phyloP scores from a whole-genome alignment of 2,329 filamentous ascomycete genomes.

The Scedosporium dehoogii region DNA sequence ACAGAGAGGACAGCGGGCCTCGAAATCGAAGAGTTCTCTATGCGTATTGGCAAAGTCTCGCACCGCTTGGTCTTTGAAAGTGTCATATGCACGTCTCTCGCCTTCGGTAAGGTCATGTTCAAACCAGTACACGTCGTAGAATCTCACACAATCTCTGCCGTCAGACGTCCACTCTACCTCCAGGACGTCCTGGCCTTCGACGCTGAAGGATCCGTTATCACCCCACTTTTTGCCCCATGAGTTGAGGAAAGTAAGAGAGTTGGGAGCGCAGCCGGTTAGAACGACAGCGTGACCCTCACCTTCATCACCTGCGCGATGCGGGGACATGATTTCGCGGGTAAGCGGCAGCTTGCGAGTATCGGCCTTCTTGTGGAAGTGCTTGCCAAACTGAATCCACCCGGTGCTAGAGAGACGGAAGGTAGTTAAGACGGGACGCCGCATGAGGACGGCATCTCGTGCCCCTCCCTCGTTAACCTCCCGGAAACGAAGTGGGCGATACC shows the following conservation, averaged over 20 bases:
- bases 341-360: not conserved
- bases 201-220: constrained; percentile 3
- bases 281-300: not conserved
- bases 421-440: not conserved
- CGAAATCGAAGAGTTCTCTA: too few species aligned
- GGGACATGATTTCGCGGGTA: not conserved
- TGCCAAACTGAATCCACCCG: not conserved
- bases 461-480: not conserved
- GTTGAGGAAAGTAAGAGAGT: not conserved
- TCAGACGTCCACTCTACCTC: too few species aligned
- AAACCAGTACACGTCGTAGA: too few species aligned
- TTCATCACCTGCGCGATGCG: not conserved
- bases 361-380: not conserved
- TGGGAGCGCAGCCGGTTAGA: not conserved
- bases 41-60: too few species aligned
- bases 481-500: not conserved
- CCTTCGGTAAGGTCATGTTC: too few species aligned
- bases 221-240: not conserved
- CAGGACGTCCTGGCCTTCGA: too few species aligned
- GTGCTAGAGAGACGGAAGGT: not conserved
- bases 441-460: not conserved
- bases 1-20: too few species aligned
- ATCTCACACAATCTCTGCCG: too few species aligned
- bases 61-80: too few species aligned
- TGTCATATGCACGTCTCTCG: too few species aligned